Evolutionary conservation across 805 yeast genomes (phyloP), one percentile per base, ranked within the genome.

Genomic region (Kazachstania viticola): DNA sequence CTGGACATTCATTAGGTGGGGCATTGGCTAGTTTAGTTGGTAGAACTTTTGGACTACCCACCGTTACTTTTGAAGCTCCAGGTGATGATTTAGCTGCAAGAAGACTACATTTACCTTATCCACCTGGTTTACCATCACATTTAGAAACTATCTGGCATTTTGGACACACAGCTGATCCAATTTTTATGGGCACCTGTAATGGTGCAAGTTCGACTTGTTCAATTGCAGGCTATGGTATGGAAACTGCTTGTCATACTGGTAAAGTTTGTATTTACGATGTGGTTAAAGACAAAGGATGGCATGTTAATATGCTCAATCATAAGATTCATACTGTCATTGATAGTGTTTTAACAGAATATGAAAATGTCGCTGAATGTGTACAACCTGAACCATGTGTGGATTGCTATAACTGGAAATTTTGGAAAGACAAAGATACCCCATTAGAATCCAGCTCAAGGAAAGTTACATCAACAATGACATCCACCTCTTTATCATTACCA

Each of bases 151-250:
- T 91, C 8, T 91, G 94, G 93, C 96, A 91, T 52, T 62, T 91
- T 50, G 98, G 98, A 3, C 88, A 91, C 53, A 91, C 91, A 2
- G 97, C 95, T 0, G 98, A 91, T 53, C 98, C 98, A 1, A 82
- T 91, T 2, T 91, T 67, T 48, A 79, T 87, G 88, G 98, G 98
- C 0, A 87, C 84, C 7, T 91, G 98, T 54, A 85, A 81, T 48
- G 98, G 98, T 8, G 93, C 91, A 1, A 74, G 88, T 4, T 78
- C 93, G 0, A 58, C 87, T 2, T 91, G 98, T 56, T 76, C 88
- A 37, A 66, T 83, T 7, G 95, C 82, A 1, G 98, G 98, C 0
- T 91, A 84, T 55, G 98, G 97, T 9, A 78, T 91, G 95, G 98
- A 91, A 49, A 78, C 95, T 0, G 78, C 77, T 28, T 91, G 98